Base-by-base conservation (phyloP, 2,329 filamentous ascomycete genomes). In the Hypoxylon rubiginosum region DNA sequence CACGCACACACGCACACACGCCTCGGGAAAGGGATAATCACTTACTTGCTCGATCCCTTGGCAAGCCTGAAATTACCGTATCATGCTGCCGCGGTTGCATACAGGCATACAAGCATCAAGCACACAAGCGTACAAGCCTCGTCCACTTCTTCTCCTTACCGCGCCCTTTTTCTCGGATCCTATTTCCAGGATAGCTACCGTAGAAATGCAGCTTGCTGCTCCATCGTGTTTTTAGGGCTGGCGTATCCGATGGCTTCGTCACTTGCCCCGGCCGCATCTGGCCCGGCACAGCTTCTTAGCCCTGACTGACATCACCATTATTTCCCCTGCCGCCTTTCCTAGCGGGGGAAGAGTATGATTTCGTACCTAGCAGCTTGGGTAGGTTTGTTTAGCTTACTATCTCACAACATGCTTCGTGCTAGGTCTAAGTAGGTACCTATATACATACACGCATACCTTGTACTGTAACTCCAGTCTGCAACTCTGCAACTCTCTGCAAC, bases 241-340 rank as follows among this genome's bases (percentile, higher is more conserved):
- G 46, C 36, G 61, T 67, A 62, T 62, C 64, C 60, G 45, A 53
- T 55, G 49, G 60, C 53, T 58, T 57, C 54, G 56, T 67, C 53
- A 48, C 39, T 67, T 45, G 57, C 34, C 58, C 34, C 55, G 30
- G 51, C 58, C 54, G 39, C 51, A 60, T 58, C 45, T 54, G 52
- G 69, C 54, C 54, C 61, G 64, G 68, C 24, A 17, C 58, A 45
- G 60, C 58, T 58, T 58, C 64, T 59, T 62, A 59, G 56, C 61
- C 71, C 71, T 62, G 58, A 67, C 67, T 74, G 72, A 75, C 73
- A 75, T 75, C 72, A 75, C 69, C 68, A 74, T 71, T 64, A 53
- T 46, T 53, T 45, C 24, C 30, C 48, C 56, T 46, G 49, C 43
- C 39, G 28, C 32, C 63, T 51, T 64, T 62, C 48, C 53, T 36